Base-by-base conservation (phyloP, 1,139 yeast species). In the Dujonia santamariae region DNA sequence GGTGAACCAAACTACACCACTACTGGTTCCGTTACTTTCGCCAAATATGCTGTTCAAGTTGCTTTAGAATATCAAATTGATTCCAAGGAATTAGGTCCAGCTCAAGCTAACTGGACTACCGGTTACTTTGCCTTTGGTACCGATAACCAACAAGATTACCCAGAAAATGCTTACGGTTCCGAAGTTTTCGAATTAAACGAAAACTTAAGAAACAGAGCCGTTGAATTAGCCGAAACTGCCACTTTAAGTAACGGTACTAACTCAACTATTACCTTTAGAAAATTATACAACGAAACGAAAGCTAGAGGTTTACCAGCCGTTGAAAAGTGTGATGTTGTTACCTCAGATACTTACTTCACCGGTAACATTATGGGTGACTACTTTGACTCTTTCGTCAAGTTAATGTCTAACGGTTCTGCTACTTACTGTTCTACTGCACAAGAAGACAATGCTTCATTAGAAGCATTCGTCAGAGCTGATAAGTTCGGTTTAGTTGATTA, bases 391-490 rank as follows among this genome's bases (percentile, higher is more conserved):
- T 73, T 62, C 49, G 67, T 81, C 22, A 43, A 49, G 19, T 49
- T 77, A 44, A 56, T 78, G 54, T 72, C 84, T 42, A 80, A 80
- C 48, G 79, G 78, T 31, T 67, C 81, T 31, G 82, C 78, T 17
- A 60, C 58, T 20, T 80, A 78, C 61, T 76, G 84, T 54, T 54
- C 80, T 22, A 75, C 83, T 31, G 84, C 82, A 36, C 84, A 78
- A 56, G 86, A 80, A 56, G 85, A 80, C 52, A 76, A 78, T 50
- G 85, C 85, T 22, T 66, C 81, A 9, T 68, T 79, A 48, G 83
- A 79, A 53, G 77, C 79, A 3, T 56, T 79, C 40, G 51, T 75
- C 28, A 72, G 86, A 59, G 67, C 74, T 50, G 74, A 75, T 43
- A 62, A 60, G 42, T 62, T 61, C 46, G 83, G 81, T 14, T 62